Percentiles rank a stretch among this genome's conserved stretches.
Evolutionary conservation across 371 early-diverging fungal genomes (phyloP).

Genomic region (Mortierella sp.): DNA sequence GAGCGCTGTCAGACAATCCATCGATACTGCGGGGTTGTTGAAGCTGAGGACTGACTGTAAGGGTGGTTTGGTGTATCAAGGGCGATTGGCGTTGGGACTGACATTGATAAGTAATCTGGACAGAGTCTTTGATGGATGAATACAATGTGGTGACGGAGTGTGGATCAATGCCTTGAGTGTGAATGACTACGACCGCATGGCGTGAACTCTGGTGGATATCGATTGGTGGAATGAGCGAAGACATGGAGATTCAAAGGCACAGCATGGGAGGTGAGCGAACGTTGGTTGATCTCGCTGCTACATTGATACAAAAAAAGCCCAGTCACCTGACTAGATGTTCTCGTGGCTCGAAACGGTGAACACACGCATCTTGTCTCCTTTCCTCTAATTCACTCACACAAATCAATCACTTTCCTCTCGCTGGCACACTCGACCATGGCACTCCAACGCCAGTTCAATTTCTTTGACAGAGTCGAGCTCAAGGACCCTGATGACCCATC

Average conservation of each 20-base stretch:
- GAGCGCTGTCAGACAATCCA: background rate
- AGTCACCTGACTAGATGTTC: too few species aligned
- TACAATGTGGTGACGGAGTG: slow-evolving; percentile 10
- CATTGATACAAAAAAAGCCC: too few species aligned
- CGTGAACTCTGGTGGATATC: slow-evolving; percentile 31
- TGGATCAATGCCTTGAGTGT: slow-evolving; percentile 17
- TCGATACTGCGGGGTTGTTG: background rate
- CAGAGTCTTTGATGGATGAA: background rate
- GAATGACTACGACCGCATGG: slow-evolving; percentile 34
- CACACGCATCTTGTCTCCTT: background rate
- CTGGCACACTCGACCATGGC: slow-evolving; percentile 37
- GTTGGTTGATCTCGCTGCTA: too few species aligned
- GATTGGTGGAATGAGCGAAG: background rate
- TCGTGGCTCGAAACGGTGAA: too few species aligned
- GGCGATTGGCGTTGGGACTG: too few species aligned
- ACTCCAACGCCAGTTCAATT: slow-evolving; percentile 82
- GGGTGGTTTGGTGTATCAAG: background rate
- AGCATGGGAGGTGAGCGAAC: background rate
- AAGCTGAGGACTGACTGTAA: slow-evolving; percentile 3
- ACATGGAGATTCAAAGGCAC: background rate
- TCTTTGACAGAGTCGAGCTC: slow-evolving; percentile 81
- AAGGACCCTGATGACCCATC: slow-evolving; percentile 66
- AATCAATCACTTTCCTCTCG: background rate
- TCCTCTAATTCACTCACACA: background rate
- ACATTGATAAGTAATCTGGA: slow-evolving; percentile 8